phyloP scores from a whole-genome alignment of 163 green algal species.

The Scenedesmus sp. region DNA sequence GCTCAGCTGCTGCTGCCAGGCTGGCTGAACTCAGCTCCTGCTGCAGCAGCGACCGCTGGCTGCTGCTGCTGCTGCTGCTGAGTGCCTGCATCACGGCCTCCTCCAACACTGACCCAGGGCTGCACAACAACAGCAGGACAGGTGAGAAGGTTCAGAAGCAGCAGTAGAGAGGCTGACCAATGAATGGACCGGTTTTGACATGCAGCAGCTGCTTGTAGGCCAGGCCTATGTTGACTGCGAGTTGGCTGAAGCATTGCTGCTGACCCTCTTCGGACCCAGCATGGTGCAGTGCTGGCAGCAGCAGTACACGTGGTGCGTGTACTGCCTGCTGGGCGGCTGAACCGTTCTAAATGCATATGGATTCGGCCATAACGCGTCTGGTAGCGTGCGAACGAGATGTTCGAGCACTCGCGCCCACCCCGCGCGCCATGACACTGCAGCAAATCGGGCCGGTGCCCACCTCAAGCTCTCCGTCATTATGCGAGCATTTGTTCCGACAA shows the following conservation, averaged over 20 bases:
- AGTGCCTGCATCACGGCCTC: background rate
- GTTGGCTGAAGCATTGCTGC: background rate
- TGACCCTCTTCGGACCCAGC: background rate
- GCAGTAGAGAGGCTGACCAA: background rate
- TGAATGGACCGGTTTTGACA: too few relatives aligned
- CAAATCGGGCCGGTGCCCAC: background rate
- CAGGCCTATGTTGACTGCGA: background rate
- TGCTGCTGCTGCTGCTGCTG: slow-evolving; percentile 8
- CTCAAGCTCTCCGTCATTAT: background rate
- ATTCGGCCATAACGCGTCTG: too few relatives aligned
- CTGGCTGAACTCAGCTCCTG: background rate
- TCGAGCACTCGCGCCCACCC: background rate
- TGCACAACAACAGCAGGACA: background rate
- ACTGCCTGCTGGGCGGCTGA: background rate
- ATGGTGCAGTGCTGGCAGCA: background rate
- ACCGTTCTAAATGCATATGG: background rate
- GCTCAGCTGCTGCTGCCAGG: background rate
- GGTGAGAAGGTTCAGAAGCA: background rate
- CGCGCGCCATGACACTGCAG: background rate
- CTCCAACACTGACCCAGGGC: background rate
- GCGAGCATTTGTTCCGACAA: background rate
- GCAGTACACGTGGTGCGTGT: background rate
- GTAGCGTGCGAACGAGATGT: background rate
- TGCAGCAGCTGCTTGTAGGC: too few relatives aligned
- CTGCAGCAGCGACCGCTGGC: background rate